Evolutionary conservation across 192 early-diverging fungal genomes (phyloP), one percentile per base, ranked within the genome.

Genomic region (Mortierella claussenii): DNA sequence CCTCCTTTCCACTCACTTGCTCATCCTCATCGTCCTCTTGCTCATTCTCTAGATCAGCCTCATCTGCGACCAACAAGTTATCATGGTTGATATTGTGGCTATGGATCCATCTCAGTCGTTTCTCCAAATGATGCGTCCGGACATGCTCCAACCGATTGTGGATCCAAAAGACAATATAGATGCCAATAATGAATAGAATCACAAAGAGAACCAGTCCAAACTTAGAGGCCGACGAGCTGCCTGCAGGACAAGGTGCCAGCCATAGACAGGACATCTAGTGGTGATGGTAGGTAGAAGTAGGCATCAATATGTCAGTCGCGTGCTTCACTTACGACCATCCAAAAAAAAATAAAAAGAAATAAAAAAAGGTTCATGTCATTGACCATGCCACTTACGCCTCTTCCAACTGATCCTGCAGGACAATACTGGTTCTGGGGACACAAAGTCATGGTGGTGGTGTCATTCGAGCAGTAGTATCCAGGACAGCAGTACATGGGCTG

Each of bases 401-500:
- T 42, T 46, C 43, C 60, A 20, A 79, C 80, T 3, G 85, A 81
- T 47, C 85, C 88, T 3, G 76, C 62, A 8, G 81, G 84, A 45
- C 86, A 91, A 69, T 79, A 91, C 48, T 70, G 58, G 21, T 81
- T 86, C 23, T 65, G 54, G 0, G 88, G 87, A 58, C 90, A 91
- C 12, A 79, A 11, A 7, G 59, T 51, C 34, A 87, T 66, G 1
- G 71, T 64, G 13, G 58, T 78, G 6, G 82, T 78, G 23, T 83
- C 79, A 20, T 53, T 65, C 4, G 82, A 83, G 63, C 89, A 90
- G 37, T 84, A 86, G 55, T 82, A 88, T 11, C 88, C 87, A 0
- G 68, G 44, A 44, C 83, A 86, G 64, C 90, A 92, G 59, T 88
- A 87, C 51, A 82, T 55, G 9, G 90, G 89, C 55, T 90, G 80